Percentiles rank a stretch among this genome's conserved stretches.
These are phyloP conservation scores for Kandelia obovata DNA, from an alignment of 345 rosid genomes.

Conservation along the genomic window DNA sequence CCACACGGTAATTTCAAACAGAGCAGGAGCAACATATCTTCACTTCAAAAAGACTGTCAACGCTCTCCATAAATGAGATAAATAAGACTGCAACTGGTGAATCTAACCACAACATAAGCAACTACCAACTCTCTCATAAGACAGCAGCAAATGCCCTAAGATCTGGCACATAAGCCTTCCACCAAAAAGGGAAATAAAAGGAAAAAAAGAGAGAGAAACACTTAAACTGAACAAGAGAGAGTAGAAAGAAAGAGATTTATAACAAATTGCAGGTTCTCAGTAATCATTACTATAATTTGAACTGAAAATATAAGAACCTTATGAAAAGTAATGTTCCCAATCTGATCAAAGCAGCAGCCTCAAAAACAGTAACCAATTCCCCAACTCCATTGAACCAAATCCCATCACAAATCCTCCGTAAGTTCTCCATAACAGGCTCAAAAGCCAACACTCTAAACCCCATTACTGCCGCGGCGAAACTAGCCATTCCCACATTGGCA, in stretches of 20 bases:
- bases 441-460: constrained; percentile 82
- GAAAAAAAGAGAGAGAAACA: too few relatives aligned
- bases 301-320: constrained; percentile 41
- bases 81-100: too few relatives aligned
- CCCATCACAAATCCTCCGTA: constrained; percentile 95
- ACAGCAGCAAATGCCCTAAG: too few relatives aligned
- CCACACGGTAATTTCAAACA: not conserved
- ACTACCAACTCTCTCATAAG: too few relatives aligned
- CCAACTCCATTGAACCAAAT: constrained; percentile 80
- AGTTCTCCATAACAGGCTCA: constrained; percentile 87
- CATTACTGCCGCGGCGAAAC: constrained; percentile 91
- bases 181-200: too few relatives aligned
- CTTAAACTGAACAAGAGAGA: too few relatives aligned
- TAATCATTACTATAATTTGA: not conserved
- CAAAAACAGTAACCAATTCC: constrained; percentile 68
- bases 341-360: constrained; percentile 74
- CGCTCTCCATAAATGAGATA: too few relatives aligned
- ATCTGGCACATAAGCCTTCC: too few relatives aligned
- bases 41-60: not conserved
- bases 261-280: not conserved
- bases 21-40: not conserved
- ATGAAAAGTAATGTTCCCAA: constrained; percentile 78
- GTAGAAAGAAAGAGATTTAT: not conserved
- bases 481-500: constrained; percentile 97
- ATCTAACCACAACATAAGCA: too few relatives aligned